Evolutionary conservation across 768 basidiomycete genomes (phyloP), one percentile per base, ranked within the genome.

Genomic region (Serendipita sp.): DNA sequence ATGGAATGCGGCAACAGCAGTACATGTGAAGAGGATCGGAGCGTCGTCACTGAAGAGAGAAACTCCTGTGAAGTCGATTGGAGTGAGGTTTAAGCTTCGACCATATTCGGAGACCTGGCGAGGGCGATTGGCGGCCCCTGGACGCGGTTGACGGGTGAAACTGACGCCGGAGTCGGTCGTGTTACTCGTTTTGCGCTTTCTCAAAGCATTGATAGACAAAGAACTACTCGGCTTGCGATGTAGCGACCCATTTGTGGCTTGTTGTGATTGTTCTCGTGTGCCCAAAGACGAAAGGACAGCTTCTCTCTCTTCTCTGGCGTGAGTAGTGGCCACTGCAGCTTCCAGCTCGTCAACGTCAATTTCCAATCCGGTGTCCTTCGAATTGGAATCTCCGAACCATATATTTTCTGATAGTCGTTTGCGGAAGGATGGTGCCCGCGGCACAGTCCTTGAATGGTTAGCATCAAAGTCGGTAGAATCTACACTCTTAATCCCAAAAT

Each of bases 21-120:
- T 60, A 35, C 56, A 60, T 3, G 56, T 60, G n/a, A 60, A 60
- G 23, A 60, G 23, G 56, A 60, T 60, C 10, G 56, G 56, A 23
- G 56, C 56, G n/a, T 60, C 56, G 28, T 60, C 56, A 28, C 56
- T 60, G 23, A 60, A 35, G 8, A 60, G 35, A 35, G n/a, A 28
- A 8, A 35, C 28, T 23, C 56, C 56, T 8, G 35, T 28, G 48
- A 51, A 16, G 30, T 51, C 30, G 48, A 18, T 51, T 18, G 48
- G 48, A 8, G 18, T 18, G 18, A 51, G n/a, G 30, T 51, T 51
- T 8, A 32, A 32, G 30, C 48, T 51, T 23, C 48, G 48, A 16
- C 48, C 48, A 36, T 60, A 60, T 35, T 60, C 56, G 10, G 56
- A 60, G 28, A 38, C 56, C 10, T 60, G 23, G 7, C 56, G 18